A percentile compares a stretch with the other conserved stretches of the same genome.
These are phyloP conservation scores for Phaeosphaeriaceae sp. DNA, from an alignment of 2,329 filamentous ascomycete genomes.

Conservation along the genomic window DNA sequence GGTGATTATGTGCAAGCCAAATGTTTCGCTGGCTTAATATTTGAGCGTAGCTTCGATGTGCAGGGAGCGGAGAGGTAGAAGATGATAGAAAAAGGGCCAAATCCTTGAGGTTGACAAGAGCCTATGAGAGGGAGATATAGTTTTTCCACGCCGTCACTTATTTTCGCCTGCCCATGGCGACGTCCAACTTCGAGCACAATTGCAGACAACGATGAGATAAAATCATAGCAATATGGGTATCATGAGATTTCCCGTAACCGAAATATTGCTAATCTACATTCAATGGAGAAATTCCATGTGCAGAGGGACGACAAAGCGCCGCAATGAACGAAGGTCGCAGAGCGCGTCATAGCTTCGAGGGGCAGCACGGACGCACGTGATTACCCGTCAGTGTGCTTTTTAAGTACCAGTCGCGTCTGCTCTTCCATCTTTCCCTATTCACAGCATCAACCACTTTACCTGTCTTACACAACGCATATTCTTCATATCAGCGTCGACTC, in stretches of 20 bases:
- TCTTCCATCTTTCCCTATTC: conserved; percentile 24
- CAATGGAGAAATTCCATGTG: not conserved
- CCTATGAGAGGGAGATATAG: too few relatives aligned
- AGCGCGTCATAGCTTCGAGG: conserved; percentile 40
- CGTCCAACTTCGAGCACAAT: conserved; percentile 10
- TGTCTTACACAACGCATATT: conserved; percentile 21
- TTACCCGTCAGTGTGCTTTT: conserved; percentile 21
- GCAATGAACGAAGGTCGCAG: conserved; percentile 14
- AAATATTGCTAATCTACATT: not conserved
- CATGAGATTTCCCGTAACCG: conserved; percentile 10
- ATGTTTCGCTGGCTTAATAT: too few relatives aligned
- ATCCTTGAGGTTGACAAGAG: too few relatives aligned
- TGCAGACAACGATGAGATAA: not conserved
- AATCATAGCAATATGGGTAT: conserved; percentile 22
- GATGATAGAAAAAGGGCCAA: too few relatives aligned
- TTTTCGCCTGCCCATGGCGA: too few relatives aligned
- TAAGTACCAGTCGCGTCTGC: conserved; percentile 31
- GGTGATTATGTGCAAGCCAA: too few relatives aligned
- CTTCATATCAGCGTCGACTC: conserved; percentile 18
- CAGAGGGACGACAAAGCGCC: conserved; percentile 2
- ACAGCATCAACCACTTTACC: conserved; percentile 31
- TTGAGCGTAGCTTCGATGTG: too few relatives aligned
- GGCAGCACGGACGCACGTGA: conserved; percentile 29
- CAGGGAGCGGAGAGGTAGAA: too few relatives aligned
- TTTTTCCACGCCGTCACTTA: too few relatives aligned